Evolutionary conservation across 129 eudicot species (phyloP), one percentile per base, ranked within the genome.

Genomic region (Heracleum sosnowskyi): DNA sequence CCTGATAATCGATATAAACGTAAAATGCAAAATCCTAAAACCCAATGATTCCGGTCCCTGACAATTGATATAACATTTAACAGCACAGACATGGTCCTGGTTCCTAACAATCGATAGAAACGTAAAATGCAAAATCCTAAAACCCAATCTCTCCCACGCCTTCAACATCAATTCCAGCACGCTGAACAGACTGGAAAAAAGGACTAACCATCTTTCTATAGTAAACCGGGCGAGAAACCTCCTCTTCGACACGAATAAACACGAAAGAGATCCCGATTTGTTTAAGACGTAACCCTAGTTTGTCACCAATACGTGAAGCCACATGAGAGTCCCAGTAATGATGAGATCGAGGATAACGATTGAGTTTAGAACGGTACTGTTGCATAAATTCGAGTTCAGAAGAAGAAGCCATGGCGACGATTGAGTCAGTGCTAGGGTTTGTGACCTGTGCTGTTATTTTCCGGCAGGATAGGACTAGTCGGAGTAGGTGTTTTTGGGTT

Each of bases 331-430:
- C 93, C 91, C 92, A 88, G 72, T 81, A 79, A 77, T 84, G 79
- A 83, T 84, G 85, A 11, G 86, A 82, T 17, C 97, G 53, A 1
- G 98, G 98, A 34, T 87, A 82, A 0, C 91, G 88, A 64, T 89
- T 86, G 81, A 89, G 90, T n/a, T 86, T 87, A 78, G 98, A 87
- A 69, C 91, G 86, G 69, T 85, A 86, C 46, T 86, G 90, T 4
- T 90, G 62, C 37, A 80, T 75, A 83, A 93, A 91, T 39, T 93
- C 98, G 46, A 86, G 96, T 69, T 91, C 98, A 4, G 90, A 60
- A 22, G 98, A 91, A 28, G 97, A 93, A 17, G 98, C 97, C 95
- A 93, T 89, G 35, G 97, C 96, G 12, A 93, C 79, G 76, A 93
- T 89, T 39, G 98, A 83, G n/a, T 88, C 81, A 55, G 90, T 87